Percentiles rank a stretch among this genome's conserved stretches.
Conservation (phyloP, 306 rosid genomes). For the Ziziphus jujuba region DNA sequence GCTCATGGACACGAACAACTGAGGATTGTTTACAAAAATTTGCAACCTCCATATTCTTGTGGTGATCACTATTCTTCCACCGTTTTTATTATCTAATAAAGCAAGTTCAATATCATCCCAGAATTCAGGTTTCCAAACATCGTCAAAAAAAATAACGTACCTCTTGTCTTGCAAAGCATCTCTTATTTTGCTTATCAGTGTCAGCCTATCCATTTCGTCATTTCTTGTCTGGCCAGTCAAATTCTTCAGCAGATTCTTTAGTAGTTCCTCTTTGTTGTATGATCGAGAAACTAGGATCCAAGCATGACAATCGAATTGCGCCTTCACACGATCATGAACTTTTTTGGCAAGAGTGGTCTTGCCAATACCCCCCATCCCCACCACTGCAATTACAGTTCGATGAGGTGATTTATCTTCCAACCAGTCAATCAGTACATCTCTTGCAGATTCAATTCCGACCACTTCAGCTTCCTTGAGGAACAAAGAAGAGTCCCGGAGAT, state of each 20-base stretch:
- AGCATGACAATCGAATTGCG: background rate
- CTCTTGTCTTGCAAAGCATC: background rate
- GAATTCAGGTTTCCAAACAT: background rate
- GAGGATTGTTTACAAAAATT: background rate
- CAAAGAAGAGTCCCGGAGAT: too few species aligned
- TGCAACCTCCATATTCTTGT: background rate
- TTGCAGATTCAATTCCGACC: background rate
- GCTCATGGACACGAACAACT: background rate
- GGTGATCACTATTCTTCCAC: background rate
- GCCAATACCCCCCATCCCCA: background rate
- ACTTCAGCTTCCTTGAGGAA: background rate
- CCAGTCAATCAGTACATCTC: background rate
- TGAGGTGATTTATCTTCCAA: background rate
- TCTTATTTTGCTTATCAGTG: background rate
- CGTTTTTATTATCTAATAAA: background rate
- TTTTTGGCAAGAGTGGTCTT: background rate
- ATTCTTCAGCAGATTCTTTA: background rate
- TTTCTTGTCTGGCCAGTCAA: too few species aligned
- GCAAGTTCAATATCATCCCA: background rate
- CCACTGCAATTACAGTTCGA: background rate
- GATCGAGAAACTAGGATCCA: background rate
- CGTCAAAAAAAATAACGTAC: background rate
- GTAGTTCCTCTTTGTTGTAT: background rate
- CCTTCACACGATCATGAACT: background rate
- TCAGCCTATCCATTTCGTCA: background rate